A percentile compares a stretch with the other conserved stretches of the same genome.
These are phyloP conservation scores for Pythium guiyangense DNA, from an alignment of 352 stramenopile genomes.

Conservation along the genomic window DNA sequence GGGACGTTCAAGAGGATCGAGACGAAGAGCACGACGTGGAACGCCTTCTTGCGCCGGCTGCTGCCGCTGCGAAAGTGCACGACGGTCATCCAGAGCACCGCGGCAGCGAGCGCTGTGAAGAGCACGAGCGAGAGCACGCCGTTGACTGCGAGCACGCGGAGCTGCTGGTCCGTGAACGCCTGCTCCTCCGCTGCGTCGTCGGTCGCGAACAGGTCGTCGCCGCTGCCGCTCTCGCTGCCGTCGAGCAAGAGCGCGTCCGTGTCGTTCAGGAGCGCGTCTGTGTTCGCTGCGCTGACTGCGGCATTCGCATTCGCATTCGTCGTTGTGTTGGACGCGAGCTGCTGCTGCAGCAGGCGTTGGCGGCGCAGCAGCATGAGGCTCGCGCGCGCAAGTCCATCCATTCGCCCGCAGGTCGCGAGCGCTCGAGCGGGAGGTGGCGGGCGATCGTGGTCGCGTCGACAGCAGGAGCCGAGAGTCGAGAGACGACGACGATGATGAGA, in stretches of 20 bases:
- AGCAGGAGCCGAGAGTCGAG: too few species aligned
- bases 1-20: constrained; percentile 65
- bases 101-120: constrained; percentile 52
- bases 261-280: neutral
- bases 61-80: constrained; percentile 58
- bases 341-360: constrained; percentile 9
- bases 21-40: constrained; percentile 68
- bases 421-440: neutral
- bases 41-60: constrained; percentile 50
- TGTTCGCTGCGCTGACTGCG: neutral
- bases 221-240: neutral
- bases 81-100: constrained; percentile 56
- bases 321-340: constrained; percentile 5
- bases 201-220: neutral
- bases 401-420: constrained; percentile 6
- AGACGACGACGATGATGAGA: too few species aligned
- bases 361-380: constrained; percentile 12
- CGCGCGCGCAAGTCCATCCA: constrained; percentile 14
- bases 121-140: constrained; percentile 56
- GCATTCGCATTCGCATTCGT: neutral
- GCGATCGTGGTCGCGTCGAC: too few species aligned
- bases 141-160: constrained; percentile 44
- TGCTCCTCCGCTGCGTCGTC: constrained; percentile 6
- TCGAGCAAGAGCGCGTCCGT: neutral
- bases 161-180: constrained; percentile 27